A percentile compares a stretch with the other conserved stretches of the same genome.
These are phyloP conservation scores for Trichoderma asperellum DNA, from an alignment of 2,329 filamentous ascomycete species.

Conservation along the genomic window DNA sequence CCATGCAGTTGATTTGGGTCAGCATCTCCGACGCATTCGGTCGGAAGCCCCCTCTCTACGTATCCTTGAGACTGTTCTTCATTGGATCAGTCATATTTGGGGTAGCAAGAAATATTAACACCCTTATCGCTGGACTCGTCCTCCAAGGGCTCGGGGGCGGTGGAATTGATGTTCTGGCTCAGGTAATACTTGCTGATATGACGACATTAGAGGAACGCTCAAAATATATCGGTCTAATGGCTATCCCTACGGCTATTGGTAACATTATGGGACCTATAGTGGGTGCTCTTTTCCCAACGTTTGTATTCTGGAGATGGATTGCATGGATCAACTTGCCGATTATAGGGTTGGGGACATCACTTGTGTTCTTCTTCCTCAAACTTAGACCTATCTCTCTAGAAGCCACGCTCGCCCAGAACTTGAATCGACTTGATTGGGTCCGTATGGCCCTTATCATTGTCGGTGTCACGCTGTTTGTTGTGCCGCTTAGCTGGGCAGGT, in stretches of 20 bases:
- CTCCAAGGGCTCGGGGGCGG: neutral
- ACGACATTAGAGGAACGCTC: constrained; percentile 39
- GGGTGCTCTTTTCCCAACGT: constrained; percentile 35
- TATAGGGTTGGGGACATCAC: constrained; percentile 31
- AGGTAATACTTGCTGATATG: constrained; percentile 38
- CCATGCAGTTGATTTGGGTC: constrained; percentile 54
- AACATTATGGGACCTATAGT: constrained; percentile 35
- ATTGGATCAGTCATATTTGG: constrained; percentile 43
- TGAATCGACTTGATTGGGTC: constrained; percentile 43
- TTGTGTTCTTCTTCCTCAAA: constrained; percentile 35
- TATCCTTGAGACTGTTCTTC: constrained; percentile 39
- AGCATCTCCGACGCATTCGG: constrained; percentile 41
- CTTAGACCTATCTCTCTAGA: constrained; percentile 23
- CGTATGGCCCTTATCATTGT: constrained; percentile 37
- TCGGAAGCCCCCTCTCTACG: constrained; percentile 37
- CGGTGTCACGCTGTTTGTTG: constrained; percentile 35
- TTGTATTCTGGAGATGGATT: constrained; percentile 39
- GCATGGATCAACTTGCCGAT: constrained; percentile 41
- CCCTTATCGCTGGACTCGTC: constrained; percentile 29
- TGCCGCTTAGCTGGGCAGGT: constrained; percentile 44
- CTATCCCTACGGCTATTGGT: constrained; percentile 32
- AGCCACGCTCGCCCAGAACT: constrained; percentile 17
- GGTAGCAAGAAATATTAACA: neutral
- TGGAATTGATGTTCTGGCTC: constrained; percentile 3
- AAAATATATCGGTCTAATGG: constrained; percentile 35